Evolutionary conservation across 352 stramenopile species (phyloP).

Genomic region (Globisporangium sylvaticum): DNA sequence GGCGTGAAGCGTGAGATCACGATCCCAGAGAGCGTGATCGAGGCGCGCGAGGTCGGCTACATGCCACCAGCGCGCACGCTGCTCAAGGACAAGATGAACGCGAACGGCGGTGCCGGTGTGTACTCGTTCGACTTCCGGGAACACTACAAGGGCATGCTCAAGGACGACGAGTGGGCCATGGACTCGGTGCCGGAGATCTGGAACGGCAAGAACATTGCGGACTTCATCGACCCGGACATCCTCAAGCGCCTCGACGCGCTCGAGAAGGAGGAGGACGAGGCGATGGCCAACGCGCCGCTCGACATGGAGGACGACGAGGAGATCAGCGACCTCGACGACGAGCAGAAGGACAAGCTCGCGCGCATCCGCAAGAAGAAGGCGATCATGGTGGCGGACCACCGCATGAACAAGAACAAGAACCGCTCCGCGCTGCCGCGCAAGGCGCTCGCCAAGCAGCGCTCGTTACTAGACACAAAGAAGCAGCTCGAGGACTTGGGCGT

Average conservation of each 20-base stretch:
- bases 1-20: conserved; percentile 84
- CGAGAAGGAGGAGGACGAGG: conserved; percentile 96
- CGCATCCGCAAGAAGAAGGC: conserved; percentile 84
- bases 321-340: conserved; percentile 93
- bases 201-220: conserved; percentile 99
- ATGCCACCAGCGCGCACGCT: conserved; percentile 37
- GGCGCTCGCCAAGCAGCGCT: conserved; percentile 71
- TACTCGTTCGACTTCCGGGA: conserved; percentile 97
- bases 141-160: conserved; percentile 95
- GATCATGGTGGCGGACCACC: conserved; percentile 79
- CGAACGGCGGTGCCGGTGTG: conserved; percentile 96
- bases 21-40: conserved; percentile 92
- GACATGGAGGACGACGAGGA: conserved; percentile 85
- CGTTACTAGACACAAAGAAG: conserved; percentile 86
- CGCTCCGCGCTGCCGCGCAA: conserved; percentile 87
- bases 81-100: conserved; percentile 88
- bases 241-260: conserved; percentile 93
- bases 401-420: conserved; percentile 96
- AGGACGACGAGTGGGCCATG: conserved; percentile 95
- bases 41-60: conserved; percentile 62
- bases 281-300: conserved; percentile 88
- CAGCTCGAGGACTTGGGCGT: conserved; percentile 89
- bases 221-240: conserved; percentile 99
- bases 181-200: conserved; percentile 99
- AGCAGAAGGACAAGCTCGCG: conserved; percentile 91